Percentiles rank a stretch among this genome's conserved stretches.
These are phyloP conservation scores for Citrus trifoliata DNA, from an alignment of 345 rosid genomes.

Conservation along the genomic window DNA sequence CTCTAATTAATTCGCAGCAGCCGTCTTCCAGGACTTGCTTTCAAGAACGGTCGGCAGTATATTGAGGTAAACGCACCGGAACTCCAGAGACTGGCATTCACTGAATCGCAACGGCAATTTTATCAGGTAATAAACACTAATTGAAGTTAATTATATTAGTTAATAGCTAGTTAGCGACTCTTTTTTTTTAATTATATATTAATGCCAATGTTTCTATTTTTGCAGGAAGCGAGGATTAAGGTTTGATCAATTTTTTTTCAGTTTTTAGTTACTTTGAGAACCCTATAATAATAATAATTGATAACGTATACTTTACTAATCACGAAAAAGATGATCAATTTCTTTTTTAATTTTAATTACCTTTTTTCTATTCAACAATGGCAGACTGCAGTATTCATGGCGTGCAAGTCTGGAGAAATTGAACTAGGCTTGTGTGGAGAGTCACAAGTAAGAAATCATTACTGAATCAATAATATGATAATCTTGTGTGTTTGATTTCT, in stretches of 20 bases:
- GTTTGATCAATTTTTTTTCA: constrained; percentile 28
- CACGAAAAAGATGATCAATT: not conserved
- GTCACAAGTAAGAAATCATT: constrained; percentile 37
- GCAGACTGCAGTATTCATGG: constrained; percentile 80
- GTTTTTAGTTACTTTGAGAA: not conserved
- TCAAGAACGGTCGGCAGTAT: constrained; percentile 46
- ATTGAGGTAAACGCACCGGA: constrained; percentile 45
- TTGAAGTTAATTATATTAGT: too few relatives aligned
- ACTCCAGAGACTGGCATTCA: constrained; percentile 37
- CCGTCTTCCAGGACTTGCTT: constrained; percentile 73
- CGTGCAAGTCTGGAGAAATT: constrained; percentile 79
- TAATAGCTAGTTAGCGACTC: too few relatives aligned
- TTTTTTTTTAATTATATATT: not conserved
- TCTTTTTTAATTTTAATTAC: not conserved
- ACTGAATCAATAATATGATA: not conserved
- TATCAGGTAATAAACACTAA: constrained; percentile 46
- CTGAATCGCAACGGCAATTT: constrained; percentile 49
- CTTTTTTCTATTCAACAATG: not conserved
- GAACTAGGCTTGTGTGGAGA: constrained; percentile 65
- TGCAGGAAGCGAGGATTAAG: constrained; percentile 86
- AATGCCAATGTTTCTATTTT: constrained; percentile 9
- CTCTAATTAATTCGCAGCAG: constrained; percentile 13
- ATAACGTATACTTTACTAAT: not conserved
- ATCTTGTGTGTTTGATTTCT: too few relatives aligned
- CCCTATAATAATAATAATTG: not conserved